Base-by-base conservation (phyloP, 228 moss, liverwort and hornwort species). In the Sphagnum fallax region DNA sequence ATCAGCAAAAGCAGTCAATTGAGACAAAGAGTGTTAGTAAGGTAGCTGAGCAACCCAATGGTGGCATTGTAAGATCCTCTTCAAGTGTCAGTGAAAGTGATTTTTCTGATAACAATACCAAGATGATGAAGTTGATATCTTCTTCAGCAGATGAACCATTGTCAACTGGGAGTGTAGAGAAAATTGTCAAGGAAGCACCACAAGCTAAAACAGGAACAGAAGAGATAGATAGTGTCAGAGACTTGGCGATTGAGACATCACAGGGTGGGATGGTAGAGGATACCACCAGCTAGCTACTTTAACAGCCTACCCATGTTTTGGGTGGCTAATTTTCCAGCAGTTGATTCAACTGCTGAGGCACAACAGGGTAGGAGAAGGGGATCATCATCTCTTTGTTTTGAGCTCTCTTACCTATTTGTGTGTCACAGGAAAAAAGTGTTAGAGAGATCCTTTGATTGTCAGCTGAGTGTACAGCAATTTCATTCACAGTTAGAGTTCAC, bases 391-490 rank as follows among this genome's bases (percentile, higher is more conserved):
- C 32, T 32, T 32, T 32, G 32, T 32, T 2, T 32, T 32, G 32
- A 32, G 2, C 32, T 32, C 32, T 32, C 32, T 32, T 32, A 32
- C 32, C 32, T 32, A 32, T 32, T 32, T 32, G 32, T 32, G 32
- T 32, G 32, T 32, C 32, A 32, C 74, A 83, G 79, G 72, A 70
- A 32, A 32, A 2, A 32, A 32, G 32, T 32, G 32, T 73, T 83
- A 86, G 80, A 71, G 71, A 11, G 74, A 72, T 74, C 74, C 79
- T 88, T 82, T 85, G 82, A 67, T 76, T 81, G 84, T 87, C 89
- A 87, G 87, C 89, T 82, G 92, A 96, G 91, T 96, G 92, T 96
- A 92, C 80, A 96, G 89, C 88, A 92, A 87, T 88, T 84, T 78
- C 89, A 74, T 80, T 85, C 87, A 85, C 85, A 70, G 80, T 71